phyloP scores from a whole-genome alignment of 148 eudicot species.

The Chenopodium formosanum region DNA sequence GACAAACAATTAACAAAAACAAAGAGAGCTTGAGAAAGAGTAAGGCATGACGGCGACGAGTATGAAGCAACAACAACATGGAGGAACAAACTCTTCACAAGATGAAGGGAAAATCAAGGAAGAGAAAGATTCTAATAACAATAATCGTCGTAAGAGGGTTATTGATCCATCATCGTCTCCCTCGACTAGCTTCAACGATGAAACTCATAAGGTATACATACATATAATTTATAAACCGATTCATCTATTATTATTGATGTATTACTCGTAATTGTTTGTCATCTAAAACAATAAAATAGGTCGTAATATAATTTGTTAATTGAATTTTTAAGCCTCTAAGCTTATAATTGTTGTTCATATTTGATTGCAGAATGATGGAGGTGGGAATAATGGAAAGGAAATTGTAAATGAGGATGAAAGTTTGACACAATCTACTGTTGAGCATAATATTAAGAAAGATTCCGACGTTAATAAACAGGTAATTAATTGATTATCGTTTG shows the following conservation, averaged over 20 bases:
- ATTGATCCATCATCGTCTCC: slow-evolving; percentile 4
- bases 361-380: slow-evolving; percentile 2
- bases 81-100: slow-evolving; percentile 2
- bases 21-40: neutral
- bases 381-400: slow-evolving; percentile 3
- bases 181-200: slow-evolving; percentile 3
- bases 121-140: neutral
- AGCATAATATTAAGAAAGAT: neutral
- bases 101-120: neutral
- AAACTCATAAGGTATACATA: slow-evolving; percentile 17
- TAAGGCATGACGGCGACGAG: neutral
- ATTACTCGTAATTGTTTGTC: too few relatives aligned
- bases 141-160: neutral
- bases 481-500: neutral
- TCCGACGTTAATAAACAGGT: neutral
- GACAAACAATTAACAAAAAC: neutral
- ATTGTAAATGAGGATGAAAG: neutral
- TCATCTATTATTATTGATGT: too few relatives aligned
- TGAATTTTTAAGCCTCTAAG: too few relatives aligned
- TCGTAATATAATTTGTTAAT: too few relatives aligned
- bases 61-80: neutral
- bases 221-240: too few relatives aligned
- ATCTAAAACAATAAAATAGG: neutral
- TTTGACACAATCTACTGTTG: slow-evolving; percentile 3
- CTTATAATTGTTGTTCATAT: neutral